phyloP scores from a whole-genome alignment of 208 protist species.

The Spongospora subterranea region DNA sequence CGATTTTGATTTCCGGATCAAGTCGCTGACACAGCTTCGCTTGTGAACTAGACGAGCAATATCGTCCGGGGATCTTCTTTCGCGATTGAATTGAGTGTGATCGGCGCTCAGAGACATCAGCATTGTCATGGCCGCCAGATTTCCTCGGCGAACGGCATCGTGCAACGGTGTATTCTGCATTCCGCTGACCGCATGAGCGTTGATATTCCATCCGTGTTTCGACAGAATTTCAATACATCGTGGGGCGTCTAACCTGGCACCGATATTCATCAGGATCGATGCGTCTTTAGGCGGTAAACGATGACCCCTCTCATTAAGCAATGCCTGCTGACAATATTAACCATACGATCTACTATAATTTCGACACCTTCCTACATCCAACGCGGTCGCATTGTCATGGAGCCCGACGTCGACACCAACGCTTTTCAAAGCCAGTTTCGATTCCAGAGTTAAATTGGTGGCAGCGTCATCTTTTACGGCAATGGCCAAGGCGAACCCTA shows the following conservation, averaged over 20 bases:
- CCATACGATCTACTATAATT: no score
- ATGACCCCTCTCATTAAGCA: constrained; percentile 17
- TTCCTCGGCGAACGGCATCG: constrained; percentile 19
- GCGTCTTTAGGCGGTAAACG: background rate
- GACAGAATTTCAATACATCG: constrained; percentile 19
- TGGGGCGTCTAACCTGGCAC: background rate
- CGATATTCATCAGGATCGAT: background rate
- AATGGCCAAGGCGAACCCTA: background rate
- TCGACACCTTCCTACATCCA: no score
- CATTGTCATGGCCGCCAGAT: background rate
- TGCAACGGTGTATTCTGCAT: background rate
- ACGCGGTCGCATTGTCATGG: background rate
- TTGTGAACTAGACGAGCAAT: background rate
- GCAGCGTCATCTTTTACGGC: constrained; percentile 44
- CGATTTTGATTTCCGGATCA: background rate
- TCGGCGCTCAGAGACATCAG: constrained; percentile 32
- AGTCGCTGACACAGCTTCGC: background rate
- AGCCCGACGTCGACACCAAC: background rate
- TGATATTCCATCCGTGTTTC: constrained; percentile 4
- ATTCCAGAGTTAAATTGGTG: constrained; percentile 16
- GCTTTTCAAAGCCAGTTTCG: constrained; percentile 4
- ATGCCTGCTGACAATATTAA: background rate
- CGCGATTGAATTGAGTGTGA: background rate
- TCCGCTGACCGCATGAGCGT: background rate
- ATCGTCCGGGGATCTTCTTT: constrained; percentile 26